Conservation (phyloP, 2,329 filamentous ascomycete genomes). For the Aaosphaeria pasadenensis region DNA sequence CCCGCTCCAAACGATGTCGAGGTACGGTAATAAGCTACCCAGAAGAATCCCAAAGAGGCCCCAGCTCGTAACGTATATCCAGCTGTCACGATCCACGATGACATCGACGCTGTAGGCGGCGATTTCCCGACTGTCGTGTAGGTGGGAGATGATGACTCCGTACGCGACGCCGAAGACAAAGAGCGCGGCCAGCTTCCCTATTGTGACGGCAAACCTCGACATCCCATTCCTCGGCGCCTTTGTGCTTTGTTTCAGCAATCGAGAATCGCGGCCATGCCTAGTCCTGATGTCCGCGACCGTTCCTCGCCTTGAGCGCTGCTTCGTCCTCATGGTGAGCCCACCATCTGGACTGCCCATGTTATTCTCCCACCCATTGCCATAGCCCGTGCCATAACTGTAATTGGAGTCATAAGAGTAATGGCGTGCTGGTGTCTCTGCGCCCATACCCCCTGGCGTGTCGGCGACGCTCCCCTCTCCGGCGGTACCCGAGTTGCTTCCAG, state of each 20-base stretch:
- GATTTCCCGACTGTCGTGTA: constrained; percentile 68
- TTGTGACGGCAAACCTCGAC: constrained; percentile 51
- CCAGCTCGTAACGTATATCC: constrained; percentile 77
- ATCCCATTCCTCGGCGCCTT: constrained; percentile 13
- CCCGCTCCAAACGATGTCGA: constrained; percentile 71
- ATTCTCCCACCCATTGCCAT: constrained; percentile 12
- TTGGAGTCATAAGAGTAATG: neutral
- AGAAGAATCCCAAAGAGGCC: constrained; percentile 73
- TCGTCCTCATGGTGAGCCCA: constrained; percentile 20
- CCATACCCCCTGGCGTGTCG: constrained; percentile 74
- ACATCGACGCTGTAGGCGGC: constrained; percentile 58
- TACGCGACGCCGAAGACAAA: constrained; percentile 80
- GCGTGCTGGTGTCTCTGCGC: constrained; percentile 63
- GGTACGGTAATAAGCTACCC: constrained; percentile 77
- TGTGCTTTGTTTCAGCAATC: neutral
- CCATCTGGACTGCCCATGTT: constrained; percentile 22
- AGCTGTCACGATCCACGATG: constrained; percentile 53
- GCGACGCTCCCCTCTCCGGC: constrained; percentile 48
- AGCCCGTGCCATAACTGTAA: constrained; percentile 11
- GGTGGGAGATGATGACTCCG: constrained; percentile 73
- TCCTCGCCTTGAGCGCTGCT: constrained; percentile 6
- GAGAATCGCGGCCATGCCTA: too few species aligned
- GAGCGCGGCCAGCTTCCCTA: constrained; percentile 61
- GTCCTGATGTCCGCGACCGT: neutral
- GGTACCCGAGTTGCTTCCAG: constrained; percentile 13